phyloP scores from a whole-genome alignment of 345 rosid species.

The Eucalyptus cloeziana region DNA sequence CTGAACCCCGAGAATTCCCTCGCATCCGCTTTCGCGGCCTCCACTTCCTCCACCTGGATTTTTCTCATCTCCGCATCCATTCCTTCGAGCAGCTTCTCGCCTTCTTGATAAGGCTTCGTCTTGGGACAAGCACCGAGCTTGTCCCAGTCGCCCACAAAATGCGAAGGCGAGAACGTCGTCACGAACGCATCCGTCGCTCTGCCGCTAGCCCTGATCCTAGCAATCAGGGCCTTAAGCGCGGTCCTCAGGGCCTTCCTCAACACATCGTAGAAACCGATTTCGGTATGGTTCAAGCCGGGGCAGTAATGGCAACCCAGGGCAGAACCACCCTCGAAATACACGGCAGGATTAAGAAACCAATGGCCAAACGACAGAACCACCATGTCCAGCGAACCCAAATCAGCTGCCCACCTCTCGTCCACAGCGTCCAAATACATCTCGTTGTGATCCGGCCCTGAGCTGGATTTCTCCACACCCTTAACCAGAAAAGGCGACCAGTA shows the following conservation, averaged over 20 bases:
- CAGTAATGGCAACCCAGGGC: conserved; percentile 85
- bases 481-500: conserved; percentile 98
- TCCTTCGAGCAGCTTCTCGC: conserved; percentile 58
- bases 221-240: conserved; percentile 28
- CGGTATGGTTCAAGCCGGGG: conserved; percentile 54
- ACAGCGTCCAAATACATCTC: conserved; percentile 49
- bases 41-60: conserved; percentile 56
- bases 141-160: conserved; percentile 96
- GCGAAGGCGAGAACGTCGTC: conserved; percentile 82
- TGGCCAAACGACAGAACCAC: conserved; percentile 75
- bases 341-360: conserved; percentile 92
- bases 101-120: conserved; percentile 58
- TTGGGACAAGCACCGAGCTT: conserved; percentile 79
- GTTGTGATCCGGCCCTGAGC: conserved; percentile 49
- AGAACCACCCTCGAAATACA: conserved; percentile 50
- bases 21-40: conserved; percentile 21
- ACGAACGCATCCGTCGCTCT: conserved; percentile 23
- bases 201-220: conserved; percentile 12
- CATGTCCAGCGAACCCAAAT: conserved; percentile 41
- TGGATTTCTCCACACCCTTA: conserved; percentile 67
- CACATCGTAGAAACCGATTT: conserved; percentile 68
- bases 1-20: conserved; percentile 9
- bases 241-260: conserved; percentile 68
- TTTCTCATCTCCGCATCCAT: conserved; percentile 64
- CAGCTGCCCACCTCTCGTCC: conserved; percentile 77